Base-by-base conservation (phyloP, 257 asterid species). In the Solanum ahanhuiri region DNA sequence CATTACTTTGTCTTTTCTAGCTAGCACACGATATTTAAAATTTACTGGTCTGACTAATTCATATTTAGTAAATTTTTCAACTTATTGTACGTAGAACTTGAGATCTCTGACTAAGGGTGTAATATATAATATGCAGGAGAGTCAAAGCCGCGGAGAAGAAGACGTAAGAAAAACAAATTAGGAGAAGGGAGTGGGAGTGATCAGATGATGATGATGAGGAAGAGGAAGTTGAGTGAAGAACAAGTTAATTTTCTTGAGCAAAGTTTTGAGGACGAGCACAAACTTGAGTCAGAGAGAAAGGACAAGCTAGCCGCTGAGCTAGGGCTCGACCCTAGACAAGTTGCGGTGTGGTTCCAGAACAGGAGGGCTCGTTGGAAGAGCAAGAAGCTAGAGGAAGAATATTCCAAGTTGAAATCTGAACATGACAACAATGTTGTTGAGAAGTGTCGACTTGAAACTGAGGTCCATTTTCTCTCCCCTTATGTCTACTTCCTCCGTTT, bases 321-420 rank as follows among this genome's bases (percentile, higher is more conserved):
- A 30, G 98, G 97, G 39, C 89, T 96, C 9, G 98, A 96, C 83
- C 95, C 98, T 0, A 93, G 99, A 39, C 98, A 96, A 90, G 99
- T 96, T 20, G 99, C 98, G 3, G 99, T 96, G 4, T 96, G 99
- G 99, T 96, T 96, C 64, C 99, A 96, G 87, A 96, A 96, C 91
- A 76, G 98, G 25, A 81, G 99, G 82, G 98, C 97, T 9, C 87
- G 99, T 34, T 96, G 99, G 99, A 93, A 90, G 97, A 88, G 88
- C 86, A 93, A 96, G 93, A 96, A 88, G 88, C 91, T 95, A 12
- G 99, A 96, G 90, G 99, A 96, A 18, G 98, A 96, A 88, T 96
- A 90, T 87, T 79, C 91, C 45, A 91, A 86, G 81, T 92, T 96
- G 70, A 88, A 89, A 76, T 48, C 93, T 2, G 86, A 93, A 35